Evolutionary conservation across 805 yeast species (phyloP).

Genomic region (Zygotorulaspora florentina): DNA sequence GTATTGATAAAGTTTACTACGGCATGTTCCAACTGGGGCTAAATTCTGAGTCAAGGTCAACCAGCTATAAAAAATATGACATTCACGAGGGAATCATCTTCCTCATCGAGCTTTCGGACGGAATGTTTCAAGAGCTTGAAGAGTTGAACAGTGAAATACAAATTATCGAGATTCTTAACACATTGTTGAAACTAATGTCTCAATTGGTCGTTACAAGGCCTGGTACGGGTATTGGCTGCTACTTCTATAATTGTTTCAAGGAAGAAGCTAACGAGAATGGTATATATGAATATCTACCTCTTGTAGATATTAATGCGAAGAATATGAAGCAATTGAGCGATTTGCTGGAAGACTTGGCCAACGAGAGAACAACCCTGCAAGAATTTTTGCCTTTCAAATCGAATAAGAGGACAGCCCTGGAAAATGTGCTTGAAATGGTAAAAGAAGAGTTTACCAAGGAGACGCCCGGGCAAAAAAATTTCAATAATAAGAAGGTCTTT

Average conservation of each 20-base stretch:
- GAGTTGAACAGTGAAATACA: slow-evolving; percentile 39
- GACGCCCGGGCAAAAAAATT: slow-evolving; percentile 40
- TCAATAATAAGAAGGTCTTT: slow-evolving; percentile 56
- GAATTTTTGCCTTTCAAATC: slow-evolving; percentile 32
- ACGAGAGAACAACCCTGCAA: slow-evolving; percentile 23
- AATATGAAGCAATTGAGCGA: slow-evolving; percentile 56
- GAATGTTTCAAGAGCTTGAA: slow-evolving; percentile 40
- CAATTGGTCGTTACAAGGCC: slow-evolving; percentile 63
- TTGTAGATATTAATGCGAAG: slow-evolving; percentile 51
- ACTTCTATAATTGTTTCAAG: slow-evolving; percentile 48
- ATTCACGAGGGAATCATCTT: slow-evolving; percentile 61
- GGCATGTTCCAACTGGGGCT: not conserved
- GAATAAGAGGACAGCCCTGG: slow-evolving; percentile 34
- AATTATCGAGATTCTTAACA: slow-evolving; percentile 49
- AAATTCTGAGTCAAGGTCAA: not conserved
- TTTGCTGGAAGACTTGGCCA: slow-evolving; percentile 42
- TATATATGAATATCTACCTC: slow-evolving; percentile 46
- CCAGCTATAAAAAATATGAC: slow-evolving; percentile 35
- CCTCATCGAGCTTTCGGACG: slow-evolving; percentile 53
- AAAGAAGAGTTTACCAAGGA: slow-evolving; percentile 51
- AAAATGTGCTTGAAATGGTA: slow-evolving; percentile 45
- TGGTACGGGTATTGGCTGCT: slow-evolving; percentile 70
- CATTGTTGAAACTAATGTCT: slow-evolving; percentile 58
- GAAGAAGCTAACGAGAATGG: slow-evolving; percentile 39
- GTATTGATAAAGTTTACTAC: too few relatives aligned